Evolutionary conservation across 345 rosid species (phyloP).

Genomic region (Lepidium aucheri): DNA sequence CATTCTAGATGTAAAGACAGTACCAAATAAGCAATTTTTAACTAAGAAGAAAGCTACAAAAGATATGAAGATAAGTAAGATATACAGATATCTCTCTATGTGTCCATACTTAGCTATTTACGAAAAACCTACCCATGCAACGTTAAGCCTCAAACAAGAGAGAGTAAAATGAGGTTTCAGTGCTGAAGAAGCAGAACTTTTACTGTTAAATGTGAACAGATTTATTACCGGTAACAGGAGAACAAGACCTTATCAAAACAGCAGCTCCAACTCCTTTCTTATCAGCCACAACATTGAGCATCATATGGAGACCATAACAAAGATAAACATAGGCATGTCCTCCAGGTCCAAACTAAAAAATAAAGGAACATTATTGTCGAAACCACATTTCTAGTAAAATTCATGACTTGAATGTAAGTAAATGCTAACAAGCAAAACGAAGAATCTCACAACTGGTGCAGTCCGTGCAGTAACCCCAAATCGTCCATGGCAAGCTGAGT

Average conservation of each 20-base stretch:
- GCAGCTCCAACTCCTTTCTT: constrained; percentile 85
- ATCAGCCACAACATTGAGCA: constrained; percentile 95
- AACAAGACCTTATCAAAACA: constrained; percentile 75
- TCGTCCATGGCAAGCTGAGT: constrained; percentile 92
- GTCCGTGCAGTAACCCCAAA: constrained; percentile 79
- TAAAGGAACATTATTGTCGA: not conserved
- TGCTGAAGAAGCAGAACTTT: not conserved
- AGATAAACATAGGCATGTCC: constrained; percentile 94
- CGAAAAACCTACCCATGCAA: not conserved
- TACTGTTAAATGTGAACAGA: not conserved
- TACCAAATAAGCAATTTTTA: not conserved
- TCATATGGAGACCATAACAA: constrained; percentile 86
- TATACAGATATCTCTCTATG: not conserved
- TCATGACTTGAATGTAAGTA: not conserved
- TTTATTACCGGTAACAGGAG: constrained; percentile 71
- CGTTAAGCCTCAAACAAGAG: not conserved
- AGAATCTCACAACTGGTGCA: constrained; percentile 66
- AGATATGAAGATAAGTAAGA: not conserved
- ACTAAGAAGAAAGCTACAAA: not conserved
- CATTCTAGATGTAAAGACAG: not conserved
- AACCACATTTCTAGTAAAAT: not conserved
- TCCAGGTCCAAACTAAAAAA: constrained; percentile 81
- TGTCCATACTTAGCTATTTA: not conserved
- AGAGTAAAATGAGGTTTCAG: not conserved
- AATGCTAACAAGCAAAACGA: not conserved